Evolutionary conservation across 805 yeast genomes (phyloP).

Genomic region (Starmerella roubikii): DNA sequence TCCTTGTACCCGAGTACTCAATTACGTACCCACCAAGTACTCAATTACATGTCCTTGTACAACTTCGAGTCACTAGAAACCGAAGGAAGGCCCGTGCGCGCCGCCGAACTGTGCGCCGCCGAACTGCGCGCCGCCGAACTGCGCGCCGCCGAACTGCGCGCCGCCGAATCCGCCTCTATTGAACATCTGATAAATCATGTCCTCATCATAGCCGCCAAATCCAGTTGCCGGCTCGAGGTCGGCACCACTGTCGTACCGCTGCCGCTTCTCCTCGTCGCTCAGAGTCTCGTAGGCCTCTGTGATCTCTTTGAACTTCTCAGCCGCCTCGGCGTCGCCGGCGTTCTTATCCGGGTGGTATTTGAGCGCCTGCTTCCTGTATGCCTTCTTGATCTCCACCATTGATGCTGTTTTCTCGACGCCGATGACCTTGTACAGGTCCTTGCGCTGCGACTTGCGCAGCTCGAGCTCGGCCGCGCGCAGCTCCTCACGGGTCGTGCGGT

Average conservation of each 20-base stretch:
- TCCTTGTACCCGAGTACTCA: too few relatives aligned
- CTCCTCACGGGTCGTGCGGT: slow-evolving; percentile 26
- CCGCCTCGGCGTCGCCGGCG: slow-evolving; percentile 52
- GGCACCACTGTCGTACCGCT: slow-evolving; percentile 77
- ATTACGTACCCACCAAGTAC: too few relatives aligned
- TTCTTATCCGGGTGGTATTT: slow-evolving; percentile 74
- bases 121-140: slow-evolving; percentile 8
- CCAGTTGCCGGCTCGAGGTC: slow-evolving; percentile 41
- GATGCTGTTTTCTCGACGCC: slow-evolving; percentile 40
- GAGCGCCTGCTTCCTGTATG: slow-evolving; percentile 61
- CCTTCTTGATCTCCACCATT: slow-evolving; percentile 50
- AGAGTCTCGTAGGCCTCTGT: slow-evolving; percentile 76
- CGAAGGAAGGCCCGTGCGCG: neutral
- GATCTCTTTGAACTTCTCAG: slow-evolving; percentile 87
- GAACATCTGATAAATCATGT: too few relatives aligned
- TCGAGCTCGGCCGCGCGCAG: slow-evolving; percentile 31
- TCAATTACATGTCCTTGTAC: too few relatives aligned
- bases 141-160: slow-evolving; percentile 15
- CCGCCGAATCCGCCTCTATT: slow-evolving; percentile 38
- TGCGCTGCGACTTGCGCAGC: slow-evolving; percentile 29
- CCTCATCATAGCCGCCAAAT: slow-evolving; percentile 55
- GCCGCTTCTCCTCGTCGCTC: slow-evolving; percentile 78
- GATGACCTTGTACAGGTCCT: slow-evolving; percentile 48
- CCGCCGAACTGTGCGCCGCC: slow-evolving; percentile 5
- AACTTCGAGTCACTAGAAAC: neutral